Evolutionary conservation across 1,139 yeast genomes (phyloP).

Genomic region (Meyerozyma guilliermondii): DNA sequence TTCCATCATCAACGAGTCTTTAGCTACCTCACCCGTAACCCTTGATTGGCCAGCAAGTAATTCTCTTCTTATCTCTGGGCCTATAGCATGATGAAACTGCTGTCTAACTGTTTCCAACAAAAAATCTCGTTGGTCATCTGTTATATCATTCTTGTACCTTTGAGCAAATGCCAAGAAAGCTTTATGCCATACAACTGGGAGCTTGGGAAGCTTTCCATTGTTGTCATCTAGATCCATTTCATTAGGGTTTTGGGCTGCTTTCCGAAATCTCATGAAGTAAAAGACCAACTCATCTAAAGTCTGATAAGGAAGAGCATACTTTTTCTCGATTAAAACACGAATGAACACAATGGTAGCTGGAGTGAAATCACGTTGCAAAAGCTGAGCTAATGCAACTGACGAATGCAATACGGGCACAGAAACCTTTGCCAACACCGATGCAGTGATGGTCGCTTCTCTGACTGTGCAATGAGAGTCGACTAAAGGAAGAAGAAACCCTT

Average conservation of each 20-base stretch:
- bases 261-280: conserved; percentile 86
- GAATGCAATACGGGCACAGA: conserved; percentile 95
- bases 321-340: conserved; percentile 83
- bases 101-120: conserved; percentile 85
- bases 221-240: conserved; percentile 31
- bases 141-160: conserved; percentile 92
- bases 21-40: conserved; percentile 21
- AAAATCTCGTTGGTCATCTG: conserved; percentile 95
- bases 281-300: conserved; percentile 94
- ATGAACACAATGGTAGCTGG: conserved; percentile 92
- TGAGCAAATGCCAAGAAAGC: conserved; percentile 92
- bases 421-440: conserved; percentile 82
- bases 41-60: conserved; percentile 70
- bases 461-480: conserved; percentile 81
- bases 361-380: conserved; percentile 76
- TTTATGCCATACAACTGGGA: conserved; percentile 97
- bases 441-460: conserved; percentile 93
- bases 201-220: conserved; percentile 47
- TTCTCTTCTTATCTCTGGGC: conserved; percentile 94
- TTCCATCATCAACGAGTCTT: conserved; percentile 36
- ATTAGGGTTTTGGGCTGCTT: conserved; percentile 32
- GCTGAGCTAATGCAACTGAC: conserved; percentile 86
- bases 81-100: conserved; percentile 81
- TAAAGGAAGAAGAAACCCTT: conserved; percentile 89
- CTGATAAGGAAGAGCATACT: conserved; percentile 94